Percentiles rank a stretch among this genome's conserved stretches.
phyloP scores from a whole-genome alignment of 805 yeast genomes.

The Nakazawaea siamensis region DNA sequence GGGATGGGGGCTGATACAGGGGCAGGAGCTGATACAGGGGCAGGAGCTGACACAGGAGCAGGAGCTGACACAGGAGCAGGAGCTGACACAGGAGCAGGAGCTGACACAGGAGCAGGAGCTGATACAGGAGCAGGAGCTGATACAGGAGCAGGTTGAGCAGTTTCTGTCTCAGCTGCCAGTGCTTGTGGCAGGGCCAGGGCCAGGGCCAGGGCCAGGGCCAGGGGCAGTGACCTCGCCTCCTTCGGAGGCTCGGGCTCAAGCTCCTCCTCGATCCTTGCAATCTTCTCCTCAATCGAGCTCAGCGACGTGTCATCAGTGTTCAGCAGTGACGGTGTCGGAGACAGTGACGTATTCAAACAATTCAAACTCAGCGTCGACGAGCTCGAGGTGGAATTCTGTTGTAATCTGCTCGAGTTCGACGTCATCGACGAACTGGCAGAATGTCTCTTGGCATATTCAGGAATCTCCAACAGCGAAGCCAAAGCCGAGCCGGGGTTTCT shows the following conservation, averaged over 20 bases:
- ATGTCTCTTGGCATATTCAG: too few species aligned
- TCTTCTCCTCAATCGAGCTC: slow-evolving; percentile 11
- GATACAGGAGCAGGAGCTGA: not conserved
- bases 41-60: not conserved
- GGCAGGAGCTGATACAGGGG: not conserved
- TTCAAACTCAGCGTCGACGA: slow-evolving; percentile 11
- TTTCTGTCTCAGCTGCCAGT: not conserved
- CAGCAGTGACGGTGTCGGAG: slow-evolving; percentile 8
- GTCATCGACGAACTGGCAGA: slow-evolving; percentile 17
- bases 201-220: not conserved
- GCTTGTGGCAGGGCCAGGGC: not conserved
- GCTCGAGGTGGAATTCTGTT: slow-evolving; percentile 8
- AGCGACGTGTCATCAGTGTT: slow-evolving; percentile 10
- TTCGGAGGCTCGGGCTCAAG: not conserved
- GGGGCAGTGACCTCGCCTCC: not conserved
- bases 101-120: not conserved
- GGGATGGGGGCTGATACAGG: not conserved
- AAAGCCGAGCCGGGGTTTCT: slow-evolving; percentile 5
- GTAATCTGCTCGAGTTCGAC: slow-evolving; percentile 2
- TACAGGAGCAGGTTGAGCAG: not conserved
- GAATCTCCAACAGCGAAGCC: too few species aligned
- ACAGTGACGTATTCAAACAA: slow-evolving; percentile 5
- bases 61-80: not conserved
- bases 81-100: not conserved
- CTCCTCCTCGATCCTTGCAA: slow-evolving; percentile 3